These are phyloP conservation scores for Calonectria pauciramosa DNA, from an alignment of 2,329 filamentous ascomycete genomes.

Conservation along the genomic window DNA sequence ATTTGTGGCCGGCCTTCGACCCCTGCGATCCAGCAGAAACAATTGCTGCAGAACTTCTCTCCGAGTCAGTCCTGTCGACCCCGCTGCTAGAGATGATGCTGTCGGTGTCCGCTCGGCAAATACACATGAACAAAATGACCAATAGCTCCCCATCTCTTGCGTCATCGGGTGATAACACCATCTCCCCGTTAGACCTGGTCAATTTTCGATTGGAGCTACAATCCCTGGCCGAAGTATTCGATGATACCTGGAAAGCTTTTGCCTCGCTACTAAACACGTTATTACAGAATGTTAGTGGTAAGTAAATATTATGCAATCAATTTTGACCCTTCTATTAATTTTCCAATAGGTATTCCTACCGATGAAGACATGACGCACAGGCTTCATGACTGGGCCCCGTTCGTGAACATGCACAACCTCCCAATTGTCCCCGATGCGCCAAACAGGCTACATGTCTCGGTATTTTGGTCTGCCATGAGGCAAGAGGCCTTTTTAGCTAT, in stretches of 20 bases:
- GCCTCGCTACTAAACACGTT: background rate
- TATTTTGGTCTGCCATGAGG: background rate
- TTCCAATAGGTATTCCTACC: too few relatives aligned
- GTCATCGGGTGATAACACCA: background rate
- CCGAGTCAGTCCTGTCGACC: background rate
- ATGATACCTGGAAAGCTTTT: background rate
- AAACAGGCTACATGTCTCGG: background rate
- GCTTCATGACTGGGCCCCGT: background rate
- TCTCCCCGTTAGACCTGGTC: background rate
- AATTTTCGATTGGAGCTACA: background rate
- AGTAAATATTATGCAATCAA: too few relatives aligned
- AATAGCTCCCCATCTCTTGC: too few relatives aligned
- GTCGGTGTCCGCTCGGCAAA: too few relatives aligned
- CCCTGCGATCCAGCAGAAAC: background rate
- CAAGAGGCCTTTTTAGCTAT: background rate
- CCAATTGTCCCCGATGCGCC: background rate
- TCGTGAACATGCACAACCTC: background rate
- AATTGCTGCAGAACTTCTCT: background rate
- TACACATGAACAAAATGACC: too few relatives aligned
- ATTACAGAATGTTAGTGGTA: background rate
- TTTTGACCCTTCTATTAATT: too few relatives aligned
- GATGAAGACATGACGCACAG: background rate
- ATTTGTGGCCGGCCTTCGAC: background rate
- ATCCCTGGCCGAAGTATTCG: background rate
- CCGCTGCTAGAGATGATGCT: background rate